Conservation (phyloP, 1,284 basidiomycete genomes). For the Naganishia liquefaciens region DNA sequence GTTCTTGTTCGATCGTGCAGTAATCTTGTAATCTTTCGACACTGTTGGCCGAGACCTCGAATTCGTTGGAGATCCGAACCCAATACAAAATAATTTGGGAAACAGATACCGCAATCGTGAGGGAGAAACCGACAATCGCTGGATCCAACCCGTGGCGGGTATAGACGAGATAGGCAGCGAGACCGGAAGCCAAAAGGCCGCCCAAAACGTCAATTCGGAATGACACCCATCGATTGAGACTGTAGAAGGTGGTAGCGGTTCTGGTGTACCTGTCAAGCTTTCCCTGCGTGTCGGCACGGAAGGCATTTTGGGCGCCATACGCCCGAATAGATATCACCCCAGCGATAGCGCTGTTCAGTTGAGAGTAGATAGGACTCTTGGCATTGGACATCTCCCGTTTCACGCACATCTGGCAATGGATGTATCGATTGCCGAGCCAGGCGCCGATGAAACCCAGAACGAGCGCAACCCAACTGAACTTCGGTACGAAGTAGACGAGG, state of each 20-base stretch:
- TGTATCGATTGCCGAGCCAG: constrained; percentile 58
- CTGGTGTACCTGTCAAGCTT: constrained; percentile 53
- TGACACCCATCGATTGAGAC: constrained; percentile 48
- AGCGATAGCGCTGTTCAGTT: constrained; percentile 67
- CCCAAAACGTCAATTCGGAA: constrained; percentile 37
- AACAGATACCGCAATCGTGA: constrained; percentile 53
- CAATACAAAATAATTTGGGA: constrained; percentile 45
- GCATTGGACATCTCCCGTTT: constrained; percentile 54
- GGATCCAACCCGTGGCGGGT: constrained; percentile 37
- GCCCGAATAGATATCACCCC: constrained; percentile 61
- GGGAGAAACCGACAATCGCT: constrained; percentile 51
- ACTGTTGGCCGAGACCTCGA: constrained; percentile 55
- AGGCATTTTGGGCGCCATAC: constrained; percentile 50
- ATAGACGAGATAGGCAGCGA: constrained; percentile 38
- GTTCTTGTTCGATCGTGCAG: constrained; percentile 70
- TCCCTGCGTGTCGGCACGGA: constrained; percentile 43
- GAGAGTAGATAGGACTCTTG: constrained; percentile 62
- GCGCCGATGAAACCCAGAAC: constrained; percentile 57
- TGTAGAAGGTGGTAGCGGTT: constrained; percentile 46
- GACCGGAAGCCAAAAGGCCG: constrained; percentile 33
- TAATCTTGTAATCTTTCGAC: constrained; percentile 75
- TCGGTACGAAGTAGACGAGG: constrained; percentile 58
- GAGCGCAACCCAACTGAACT: constrained; percentile 51
- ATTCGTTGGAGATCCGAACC: constrained; percentile 53
- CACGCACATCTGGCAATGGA: constrained; percentile 71